Evolutionary conservation across 176 grass and related monocot species (phyloP).

Genomic region (Metroxylon sagu): DNA sequence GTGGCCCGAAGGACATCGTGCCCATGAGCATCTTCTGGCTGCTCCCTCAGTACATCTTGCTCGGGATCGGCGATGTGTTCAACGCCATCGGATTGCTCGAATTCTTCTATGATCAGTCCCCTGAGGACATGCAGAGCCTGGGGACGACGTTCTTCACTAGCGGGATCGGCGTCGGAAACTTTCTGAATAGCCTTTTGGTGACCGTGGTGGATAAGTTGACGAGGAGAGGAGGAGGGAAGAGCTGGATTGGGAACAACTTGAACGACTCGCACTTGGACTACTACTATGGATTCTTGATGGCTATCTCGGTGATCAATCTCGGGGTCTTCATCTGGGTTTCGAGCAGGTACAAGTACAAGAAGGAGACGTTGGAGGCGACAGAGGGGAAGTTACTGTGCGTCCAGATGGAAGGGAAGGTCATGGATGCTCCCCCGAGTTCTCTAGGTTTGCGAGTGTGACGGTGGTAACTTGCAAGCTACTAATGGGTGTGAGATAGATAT

Average conservation of each 20-base stretch:
- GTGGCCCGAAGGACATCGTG: slow-evolving; percentile 20
- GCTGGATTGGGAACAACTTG: slow-evolving; percentile 67
- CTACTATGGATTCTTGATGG: slow-evolving; percentile 57
- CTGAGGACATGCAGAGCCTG: slow-evolving; percentile 63
- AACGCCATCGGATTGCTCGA: slow-evolving; percentile 60
- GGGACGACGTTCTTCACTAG: slow-evolving; percentile 72
- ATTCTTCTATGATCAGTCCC: slow-evolving; percentile 82
- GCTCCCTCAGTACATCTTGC: slow-evolving; percentile 61
- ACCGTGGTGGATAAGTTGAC: slow-evolving; percentile 42
- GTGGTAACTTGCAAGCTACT: too few species aligned
- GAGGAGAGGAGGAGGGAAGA: slow-evolving; percentile 14
- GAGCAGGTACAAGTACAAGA: slow-evolving; percentile 45
- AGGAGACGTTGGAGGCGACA: slow-evolving; percentile 12
- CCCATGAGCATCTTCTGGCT: slow-evolving; percentile 79
- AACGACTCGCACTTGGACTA: slow-evolving; percentile 66
- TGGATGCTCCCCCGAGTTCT: too few species aligned
- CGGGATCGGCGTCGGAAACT: slow-evolving; percentile 53
- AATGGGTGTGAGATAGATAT: too few species aligned
- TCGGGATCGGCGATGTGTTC: slow-evolving; percentile 69
- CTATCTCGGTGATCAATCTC: slow-evolving; percentile 40
- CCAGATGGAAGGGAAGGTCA: slow-evolving; percentile 17
- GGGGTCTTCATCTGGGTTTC: slow-evolving; percentile 41
- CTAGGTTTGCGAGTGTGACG: too few species aligned
- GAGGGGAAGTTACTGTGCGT: neutral
- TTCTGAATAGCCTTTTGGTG: slow-evolving; percentile 65